phyloP scores from a whole-genome alignment of 768 basidiomycete genomes.

The Phlegmacium glaucopus region DNA sequence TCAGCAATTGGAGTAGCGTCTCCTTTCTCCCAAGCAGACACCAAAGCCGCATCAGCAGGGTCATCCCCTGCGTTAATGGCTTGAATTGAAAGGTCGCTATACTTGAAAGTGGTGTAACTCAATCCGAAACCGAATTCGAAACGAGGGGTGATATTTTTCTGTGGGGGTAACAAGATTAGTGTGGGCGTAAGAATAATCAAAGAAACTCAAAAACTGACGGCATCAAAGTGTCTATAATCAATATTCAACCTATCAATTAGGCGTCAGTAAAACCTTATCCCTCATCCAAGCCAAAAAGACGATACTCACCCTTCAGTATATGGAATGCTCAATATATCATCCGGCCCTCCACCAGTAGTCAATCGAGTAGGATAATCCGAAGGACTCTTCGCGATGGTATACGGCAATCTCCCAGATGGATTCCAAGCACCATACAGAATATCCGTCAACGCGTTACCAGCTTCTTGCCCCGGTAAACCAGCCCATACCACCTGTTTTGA shows the following conservation, averaged over 20 bases:
- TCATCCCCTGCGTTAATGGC: conserved; percentile 37
- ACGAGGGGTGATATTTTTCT: conserved; percentile 40
- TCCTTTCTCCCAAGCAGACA: conserved; percentile 53
- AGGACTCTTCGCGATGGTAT: conserved; percentile 49
- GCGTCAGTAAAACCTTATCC: too few species aligned
- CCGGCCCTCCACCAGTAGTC: conserved; percentile 29
- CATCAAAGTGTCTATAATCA: conserved; percentile 57
- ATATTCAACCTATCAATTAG: conserved; percentile 48
- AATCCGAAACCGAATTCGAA: conserved; percentile 52
- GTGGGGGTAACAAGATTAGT: not conserved
- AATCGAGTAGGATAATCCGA: conserved; percentile 58
- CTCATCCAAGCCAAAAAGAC: too few species aligned
- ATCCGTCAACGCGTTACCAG: conserved; percentile 56
- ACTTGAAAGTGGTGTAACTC: conserved; percentile 56
- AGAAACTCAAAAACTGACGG: too few species aligned
- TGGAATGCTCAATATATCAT: conserved; percentile 41
- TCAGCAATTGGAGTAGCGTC: not conserved
- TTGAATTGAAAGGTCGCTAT: conserved; percentile 41
- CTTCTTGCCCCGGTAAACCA: conserved; percentile 62
- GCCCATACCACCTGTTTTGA: conserved; percentile 38
- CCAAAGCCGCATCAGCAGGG: conserved; percentile 42
- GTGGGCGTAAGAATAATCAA: too few species aligned
- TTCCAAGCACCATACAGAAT: conserved; percentile 59
- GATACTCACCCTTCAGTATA: conserved; percentile 26
- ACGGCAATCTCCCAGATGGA: conserved; percentile 38